Evolutionary conservation across 441 rosid genomes (phyloP).

Genomic region (Erodium trifolium): DNA sequence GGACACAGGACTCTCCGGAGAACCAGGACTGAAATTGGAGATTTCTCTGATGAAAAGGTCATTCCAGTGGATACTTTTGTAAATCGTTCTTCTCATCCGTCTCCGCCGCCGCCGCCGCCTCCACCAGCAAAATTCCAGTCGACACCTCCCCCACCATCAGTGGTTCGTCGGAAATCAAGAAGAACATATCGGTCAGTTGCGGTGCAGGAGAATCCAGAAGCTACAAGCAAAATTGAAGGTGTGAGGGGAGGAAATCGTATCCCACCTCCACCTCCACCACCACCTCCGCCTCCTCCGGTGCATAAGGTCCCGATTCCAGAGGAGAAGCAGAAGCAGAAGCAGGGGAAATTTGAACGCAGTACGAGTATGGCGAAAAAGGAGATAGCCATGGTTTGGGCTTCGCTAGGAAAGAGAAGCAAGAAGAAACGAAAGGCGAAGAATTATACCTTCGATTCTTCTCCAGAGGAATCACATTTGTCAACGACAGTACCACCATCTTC

Average conservation of each 20-base stretch:
- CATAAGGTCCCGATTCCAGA: slow-evolving; percentile 13
- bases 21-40: slow-evolving; percentile 29
- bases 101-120: neutral
- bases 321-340: too few species aligned
- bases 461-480: slow-evolving; percentile 16
- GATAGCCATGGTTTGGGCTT: slow-evolving; percentile 54
- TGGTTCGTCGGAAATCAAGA: slow-evolving; percentile 21
- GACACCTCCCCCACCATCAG: slow-evolving; percentile 13
- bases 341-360: slow-evolving; percentile 36
- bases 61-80: slow-evolving; percentile 52
- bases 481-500: slow-evolving; percentile 21
- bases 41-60: slow-evolving; percentile 29
- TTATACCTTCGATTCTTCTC: slow-evolving; percentile 15
- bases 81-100: slow-evolving; percentile 19
- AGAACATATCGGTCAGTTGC: slow-evolving; percentile 30
- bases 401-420: slow-evolving; percentile 46
- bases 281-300: slow-evolving; percentile 22
- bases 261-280: slow-evolving; percentile 20
- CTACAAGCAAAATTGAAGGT: slow-evolving; percentile 14
- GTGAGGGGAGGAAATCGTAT: slow-evolving; percentile 9
- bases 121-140: neutral
- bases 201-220: slow-evolving; percentile 23
- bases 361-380: slow-evolving; percentile 62
- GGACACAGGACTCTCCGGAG: slow-evolving; percentile 17
- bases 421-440: slow-evolving; percentile 38